Conservation (phyloP, 495 filamentous ascomycete genomes). For the Lepraria neglecta region DNA sequence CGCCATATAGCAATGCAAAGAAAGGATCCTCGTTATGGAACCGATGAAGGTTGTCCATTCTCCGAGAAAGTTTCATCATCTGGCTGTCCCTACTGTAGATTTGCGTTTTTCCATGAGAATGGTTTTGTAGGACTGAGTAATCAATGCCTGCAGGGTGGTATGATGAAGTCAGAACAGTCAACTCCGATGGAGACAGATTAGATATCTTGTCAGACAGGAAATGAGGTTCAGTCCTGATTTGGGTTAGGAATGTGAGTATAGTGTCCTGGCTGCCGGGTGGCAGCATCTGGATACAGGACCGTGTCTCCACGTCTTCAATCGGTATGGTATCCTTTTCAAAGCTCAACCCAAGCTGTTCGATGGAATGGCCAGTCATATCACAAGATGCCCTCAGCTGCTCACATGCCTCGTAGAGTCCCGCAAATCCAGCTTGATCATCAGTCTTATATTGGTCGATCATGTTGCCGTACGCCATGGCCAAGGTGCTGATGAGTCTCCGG, state of each 20-base stretch:
- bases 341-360: conserved; percentile 21
- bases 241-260: conserved; percentile 70
- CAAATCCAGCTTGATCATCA: conserved; percentile 86
- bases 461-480: conserved; percentile 40
- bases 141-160: conserved; percentile 70
- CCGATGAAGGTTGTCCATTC: conserved; percentile 57
- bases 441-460: conserved; percentile 82
- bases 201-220: conserved; percentile 78
- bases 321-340: background rate
- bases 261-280: conserved; percentile 66
- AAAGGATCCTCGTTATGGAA: conserved; percentile 85
- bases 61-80: conserved; percentile 31
- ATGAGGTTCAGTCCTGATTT: conserved; percentile 76
- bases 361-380: conserved; percentile 51
- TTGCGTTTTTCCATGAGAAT: conserved; percentile 54
- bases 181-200: conserved; percentile 63
- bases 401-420: conserved; percentile 76
- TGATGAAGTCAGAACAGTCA: conserved; percentile 65
- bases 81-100: conserved; percentile 33
- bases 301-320: conserved; percentile 37
- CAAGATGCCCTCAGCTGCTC: conserved; percentile 84
- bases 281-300: conserved; percentile 70
- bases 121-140: conserved; percentile 73
- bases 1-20: conserved; percentile 77
- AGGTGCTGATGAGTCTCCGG: conserved; percentile 23